These are phyloP conservation scores for Solanum etuberosum DNA, from an alignment of 257 asterid genomes.

Conservation along the genomic window DNA sequence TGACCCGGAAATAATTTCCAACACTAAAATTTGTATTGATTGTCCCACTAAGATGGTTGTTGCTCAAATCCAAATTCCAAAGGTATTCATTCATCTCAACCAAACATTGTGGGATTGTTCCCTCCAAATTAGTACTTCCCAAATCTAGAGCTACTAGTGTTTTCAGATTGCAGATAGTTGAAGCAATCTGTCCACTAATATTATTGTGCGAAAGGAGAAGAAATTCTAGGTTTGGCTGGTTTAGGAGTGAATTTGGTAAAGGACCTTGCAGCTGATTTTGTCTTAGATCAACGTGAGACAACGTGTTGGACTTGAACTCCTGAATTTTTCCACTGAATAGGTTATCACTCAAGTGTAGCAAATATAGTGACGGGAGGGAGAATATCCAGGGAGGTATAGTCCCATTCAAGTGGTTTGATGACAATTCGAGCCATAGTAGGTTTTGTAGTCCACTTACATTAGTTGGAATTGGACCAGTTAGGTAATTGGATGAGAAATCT, in stretches of 20 bases:
- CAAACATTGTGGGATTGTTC: not conserved
- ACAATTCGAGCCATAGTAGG: accelerated
- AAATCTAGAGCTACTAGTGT: accelerated
- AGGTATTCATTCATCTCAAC: not conserved
- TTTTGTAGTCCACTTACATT: too few relatives aligned
- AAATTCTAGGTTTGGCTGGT: accelerated
- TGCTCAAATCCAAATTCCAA: not conserved
- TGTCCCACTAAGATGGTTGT: not conserved
- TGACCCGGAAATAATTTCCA: not conserved
- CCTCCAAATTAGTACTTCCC: not conserved
- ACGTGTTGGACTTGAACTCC: too few relatives aligned
- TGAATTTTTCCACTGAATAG: too few relatives aligned
- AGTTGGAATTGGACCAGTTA: too few relatives aligned
- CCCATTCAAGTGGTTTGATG: too few relatives aligned
- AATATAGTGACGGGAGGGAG: accelerated
- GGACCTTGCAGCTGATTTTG: not conserved
- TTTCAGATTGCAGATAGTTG: not conserved
- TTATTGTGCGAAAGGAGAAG: not conserved
- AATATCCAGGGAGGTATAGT: too few relatives aligned
- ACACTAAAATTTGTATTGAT: not conserved
- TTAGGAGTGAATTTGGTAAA: not conserved
- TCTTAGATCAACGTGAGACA: accelerated
- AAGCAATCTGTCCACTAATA: not conserved
- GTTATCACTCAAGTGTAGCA: not conserved
- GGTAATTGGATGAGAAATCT: too few relatives aligned